Evolutionary conservation across 2,329 filamentous ascomycete genomes (phyloP).

Genomic region (Diaporthe helianthi): DNA sequence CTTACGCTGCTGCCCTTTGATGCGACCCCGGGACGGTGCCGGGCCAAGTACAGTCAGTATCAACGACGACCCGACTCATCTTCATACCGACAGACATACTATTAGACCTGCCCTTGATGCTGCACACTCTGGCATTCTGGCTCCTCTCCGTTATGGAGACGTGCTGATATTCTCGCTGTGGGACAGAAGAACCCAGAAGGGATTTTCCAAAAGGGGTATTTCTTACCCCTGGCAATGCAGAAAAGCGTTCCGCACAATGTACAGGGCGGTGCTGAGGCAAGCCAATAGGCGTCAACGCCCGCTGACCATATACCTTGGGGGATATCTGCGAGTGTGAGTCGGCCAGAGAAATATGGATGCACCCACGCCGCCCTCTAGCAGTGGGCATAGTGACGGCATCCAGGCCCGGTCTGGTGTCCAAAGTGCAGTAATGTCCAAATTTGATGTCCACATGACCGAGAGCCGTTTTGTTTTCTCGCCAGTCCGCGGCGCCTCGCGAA

Average conservation of each 20-base stretch:
- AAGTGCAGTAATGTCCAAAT: constrained; percentile 19
- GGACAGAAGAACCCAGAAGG: constrained; percentile 2
- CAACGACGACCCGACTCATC: neutral
- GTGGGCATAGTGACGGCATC: constrained; percentile 17
- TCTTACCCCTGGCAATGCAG: constrained; percentile 6
- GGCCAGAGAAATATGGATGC: too few relatives aligned
- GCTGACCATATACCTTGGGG: constrained; percentile 9
- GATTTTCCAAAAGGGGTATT: constrained; percentile 3
- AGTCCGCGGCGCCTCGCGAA: neutral
- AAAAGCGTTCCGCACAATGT: neutral
- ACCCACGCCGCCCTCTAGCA: too few relatives aligned
- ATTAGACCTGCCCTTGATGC: neutral
- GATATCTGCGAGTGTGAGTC: constrained; percentile 5
- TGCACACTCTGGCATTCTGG: neutral
- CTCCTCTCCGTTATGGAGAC: neutral
- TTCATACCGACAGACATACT: neutral
- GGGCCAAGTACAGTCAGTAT: neutral
- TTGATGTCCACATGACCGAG: constrained; percentile 29
- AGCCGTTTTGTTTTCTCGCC: neutral
- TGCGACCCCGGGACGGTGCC: neutral
- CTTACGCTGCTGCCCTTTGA: constrained; percentile 3
- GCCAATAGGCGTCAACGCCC: constrained; percentile 5
- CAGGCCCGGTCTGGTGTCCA: constrained; percentile 29
- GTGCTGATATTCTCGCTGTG: constrained; percentile 1
- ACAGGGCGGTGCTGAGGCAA: neutral